A percentile compares a stretch with the other conserved stretches of the same genome.
Conservation (phyloP, 1,139 yeast species). For the Lipomyces yarrowii region DNA sequence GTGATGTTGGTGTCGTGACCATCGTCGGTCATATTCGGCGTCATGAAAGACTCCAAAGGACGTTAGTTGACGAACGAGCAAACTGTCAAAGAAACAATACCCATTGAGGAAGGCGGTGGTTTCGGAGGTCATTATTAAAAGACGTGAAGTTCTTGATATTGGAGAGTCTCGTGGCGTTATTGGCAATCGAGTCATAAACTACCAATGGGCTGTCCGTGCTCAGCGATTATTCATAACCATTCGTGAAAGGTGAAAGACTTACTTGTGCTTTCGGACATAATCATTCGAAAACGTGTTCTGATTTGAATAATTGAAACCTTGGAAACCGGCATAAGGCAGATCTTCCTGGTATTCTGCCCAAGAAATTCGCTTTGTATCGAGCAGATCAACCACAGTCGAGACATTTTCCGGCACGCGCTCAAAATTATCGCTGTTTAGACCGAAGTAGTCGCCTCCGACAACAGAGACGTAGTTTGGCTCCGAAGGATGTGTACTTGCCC, state of each 20-base stretch:
- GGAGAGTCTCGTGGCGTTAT: conserved; percentile 41
- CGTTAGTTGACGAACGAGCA: too few relatives aligned
- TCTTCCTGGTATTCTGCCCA: conserved; percentile 56
- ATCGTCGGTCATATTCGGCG: conserved; percentile 42
- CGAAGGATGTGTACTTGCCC: conserved; percentile 53
- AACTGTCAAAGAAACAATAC: neutral
- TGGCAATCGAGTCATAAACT: conserved; percentile 45
- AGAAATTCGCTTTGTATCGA: conserved; percentile 48
- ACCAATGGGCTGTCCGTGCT: conserved; percentile 45
- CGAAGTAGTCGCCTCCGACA: conserved; percentile 53
- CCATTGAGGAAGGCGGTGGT: conserved; percentile 34
- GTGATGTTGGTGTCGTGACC: conserved; percentile 46
- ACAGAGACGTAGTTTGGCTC: conserved; percentile 54
- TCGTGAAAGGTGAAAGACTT: neutral
- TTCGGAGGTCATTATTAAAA: conserved; percentile 45
- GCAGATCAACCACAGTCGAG: conserved; percentile 50
- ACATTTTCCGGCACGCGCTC: conserved; percentile 49
- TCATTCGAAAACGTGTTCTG: conserved; percentile 47
- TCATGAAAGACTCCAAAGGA: neutral
- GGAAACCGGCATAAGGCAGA: conserved; percentile 52
- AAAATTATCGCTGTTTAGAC: conserved; percentile 49
- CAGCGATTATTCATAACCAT: neutral
- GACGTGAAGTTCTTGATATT: conserved; percentile 51
- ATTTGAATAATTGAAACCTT: conserved; percentile 49
- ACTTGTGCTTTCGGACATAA: conserved; percentile 50